Evolutionary conservation across 495 filamentous ascomycete genomes (phyloP).

Genomic region (Neurospora terricola): DNA sequence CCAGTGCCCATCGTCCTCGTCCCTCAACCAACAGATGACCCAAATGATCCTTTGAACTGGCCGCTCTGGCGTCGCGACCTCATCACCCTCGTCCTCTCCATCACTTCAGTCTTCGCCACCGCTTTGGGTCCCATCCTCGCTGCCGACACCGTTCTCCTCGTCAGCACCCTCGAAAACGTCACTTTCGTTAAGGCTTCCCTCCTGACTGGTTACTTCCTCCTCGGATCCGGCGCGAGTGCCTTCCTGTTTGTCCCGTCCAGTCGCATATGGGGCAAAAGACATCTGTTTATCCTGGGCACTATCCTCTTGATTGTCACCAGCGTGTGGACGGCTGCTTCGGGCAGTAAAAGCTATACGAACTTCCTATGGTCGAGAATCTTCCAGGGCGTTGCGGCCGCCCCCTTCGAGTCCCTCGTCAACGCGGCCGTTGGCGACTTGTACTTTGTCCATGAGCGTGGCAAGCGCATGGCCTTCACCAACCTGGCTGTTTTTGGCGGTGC

Average conservation of each 20-base stretch:
- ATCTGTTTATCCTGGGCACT: slow-evolving; percentile 74
- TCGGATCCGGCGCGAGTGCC: slow-evolving; percentile 71
- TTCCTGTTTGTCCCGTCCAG: slow-evolving; percentile 78
- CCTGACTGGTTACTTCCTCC: slow-evolving; percentile 79
- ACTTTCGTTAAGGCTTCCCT: slow-evolving; percentile 65
- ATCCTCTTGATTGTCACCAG: slow-evolving; percentile 60
- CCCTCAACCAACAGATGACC: slow-evolving; percentile 72
- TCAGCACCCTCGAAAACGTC: slow-evolving; percentile 39
- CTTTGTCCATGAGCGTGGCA: slow-evolving; percentile 74
- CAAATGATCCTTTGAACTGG: slow-evolving; percentile 81
- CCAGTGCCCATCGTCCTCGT: slow-evolving; percentile 61
- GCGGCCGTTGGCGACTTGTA: slow-evolving; percentile 68
- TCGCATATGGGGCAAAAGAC: slow-evolving; percentile 86
- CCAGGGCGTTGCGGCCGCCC: slow-evolving; percentile 65
- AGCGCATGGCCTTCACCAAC: slow-evolving; percentile 84
- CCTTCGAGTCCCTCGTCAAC: slow-evolving; percentile 70
- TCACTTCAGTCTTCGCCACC: slow-evolving; percentile 71
- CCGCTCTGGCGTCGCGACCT: slow-evolving; percentile 77
- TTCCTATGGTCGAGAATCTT: slow-evolving; percentile 67
- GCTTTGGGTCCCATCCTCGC: slow-evolving; percentile 77
- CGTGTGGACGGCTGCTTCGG: slow-evolving; percentile 68
- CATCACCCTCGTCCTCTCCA: slow-evolving; percentile 66
- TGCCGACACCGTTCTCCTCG: slow-evolving; percentile 69
- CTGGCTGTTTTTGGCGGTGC: slow-evolving; percentile 84
- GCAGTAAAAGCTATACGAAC: slow-evolving; percentile 48